A percentile compares a stretch with the other conserved stretches of the same genome.
phyloP scores from a whole-genome alignment of 2,329 filamentous ascomycete genomes.

The Basipetospora sp. region DNA sequence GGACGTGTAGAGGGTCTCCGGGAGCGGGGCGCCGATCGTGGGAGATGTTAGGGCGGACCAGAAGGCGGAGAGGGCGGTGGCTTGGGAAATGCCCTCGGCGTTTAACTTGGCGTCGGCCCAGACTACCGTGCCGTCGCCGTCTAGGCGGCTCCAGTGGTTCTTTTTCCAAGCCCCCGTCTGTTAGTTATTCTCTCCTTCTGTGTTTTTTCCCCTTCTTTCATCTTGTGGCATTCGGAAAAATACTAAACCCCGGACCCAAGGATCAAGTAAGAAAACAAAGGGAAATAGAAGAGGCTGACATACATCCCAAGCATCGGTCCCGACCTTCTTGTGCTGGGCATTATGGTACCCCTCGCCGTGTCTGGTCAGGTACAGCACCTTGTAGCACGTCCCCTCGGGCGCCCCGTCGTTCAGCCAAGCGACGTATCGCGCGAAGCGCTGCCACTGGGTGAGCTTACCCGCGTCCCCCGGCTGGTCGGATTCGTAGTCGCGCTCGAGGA shows the following conservation, averaged over 20 bases:
- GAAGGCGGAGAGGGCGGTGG: constrained; percentile 33
- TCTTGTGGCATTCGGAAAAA: too few relatives aligned
- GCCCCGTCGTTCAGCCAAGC: constrained; percentile 28
- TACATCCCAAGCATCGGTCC: constrained; percentile 41
- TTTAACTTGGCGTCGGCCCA: constrained; percentile 37
- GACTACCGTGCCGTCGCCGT: constrained; percentile 22
- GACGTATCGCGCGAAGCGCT: constrained; percentile 33
- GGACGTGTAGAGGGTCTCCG: constrained; percentile 40
- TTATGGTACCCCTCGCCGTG: constrained; percentile 41
- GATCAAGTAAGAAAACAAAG: neutral
- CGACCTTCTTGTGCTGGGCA: constrained; percentile 38
- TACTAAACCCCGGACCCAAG: too few relatives aligned
- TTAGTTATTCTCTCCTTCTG: neutral
- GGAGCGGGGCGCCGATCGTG: constrained; percentile 32
- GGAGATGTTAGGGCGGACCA: constrained; percentile 29
- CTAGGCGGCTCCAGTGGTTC: constrained; percentile 23
- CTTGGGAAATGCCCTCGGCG: constrained; percentile 36
- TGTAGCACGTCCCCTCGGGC: constrained; percentile 31
- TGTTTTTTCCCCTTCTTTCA: neutral
- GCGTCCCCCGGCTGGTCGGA: constrained; percentile 18
- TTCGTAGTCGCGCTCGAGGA: constrained; percentile 35
- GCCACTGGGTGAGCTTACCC: constrained; percentile 28
- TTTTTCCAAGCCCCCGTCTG: constrained; percentile 7
- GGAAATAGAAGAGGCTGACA: constrained; percentile 7
- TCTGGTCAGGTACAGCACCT: constrained; percentile 38